Evolutionary conservation across 2,329 filamentous ascomycete species (phyloP), one percentile per base, ranked within the genome.

Genomic region (Trichothecium sympodiale): DNA sequence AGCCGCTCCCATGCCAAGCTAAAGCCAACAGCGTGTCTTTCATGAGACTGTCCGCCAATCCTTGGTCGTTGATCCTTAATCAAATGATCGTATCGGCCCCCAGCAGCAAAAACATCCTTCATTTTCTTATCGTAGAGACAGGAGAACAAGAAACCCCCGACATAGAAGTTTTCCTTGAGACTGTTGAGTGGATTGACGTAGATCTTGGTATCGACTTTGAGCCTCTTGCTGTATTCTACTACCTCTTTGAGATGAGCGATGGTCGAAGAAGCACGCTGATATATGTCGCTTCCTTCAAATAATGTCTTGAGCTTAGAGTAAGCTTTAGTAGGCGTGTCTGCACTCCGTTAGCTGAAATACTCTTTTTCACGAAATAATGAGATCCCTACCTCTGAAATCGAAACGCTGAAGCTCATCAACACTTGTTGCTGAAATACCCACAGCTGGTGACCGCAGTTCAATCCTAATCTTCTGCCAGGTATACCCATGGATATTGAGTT

Each of bases 101-200:
- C 91, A 23, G 88, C 91, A 5, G 89, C 91, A 50, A 96, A 86
- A 0, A 96, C 84, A 46, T 91, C 82, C 46, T 74, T 79, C 41
- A 80, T 74, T 53, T 86, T 93, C 42, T 74, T 79, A 53, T 96
- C 89, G 43, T 88, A 86, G 3, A 95, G 62, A 49, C 87, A 95
- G 41, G 93, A 84, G 53, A 98, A 96, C 30, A 96, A 65, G 18
- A 96, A 67, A 7, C 88, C 88, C 1, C 83, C 82, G 14, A 74
- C 67, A 56, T 91, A 98, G 53, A 96, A 95, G 38, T 80, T 83
- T 52, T 95, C 88, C 50, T 94, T 94, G 50, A 93, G 74, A 55
- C 84, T 93, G 51, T 80, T 83, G 6, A 98, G 67, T 1, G 89
- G 88, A 43, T 78, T 84, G 46, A 96, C 69, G 49, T 88, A 93